Evolutionary conservation across 306 rosid genomes (phyloP).

Genomic region (Dryas alaskensis): DNA sequence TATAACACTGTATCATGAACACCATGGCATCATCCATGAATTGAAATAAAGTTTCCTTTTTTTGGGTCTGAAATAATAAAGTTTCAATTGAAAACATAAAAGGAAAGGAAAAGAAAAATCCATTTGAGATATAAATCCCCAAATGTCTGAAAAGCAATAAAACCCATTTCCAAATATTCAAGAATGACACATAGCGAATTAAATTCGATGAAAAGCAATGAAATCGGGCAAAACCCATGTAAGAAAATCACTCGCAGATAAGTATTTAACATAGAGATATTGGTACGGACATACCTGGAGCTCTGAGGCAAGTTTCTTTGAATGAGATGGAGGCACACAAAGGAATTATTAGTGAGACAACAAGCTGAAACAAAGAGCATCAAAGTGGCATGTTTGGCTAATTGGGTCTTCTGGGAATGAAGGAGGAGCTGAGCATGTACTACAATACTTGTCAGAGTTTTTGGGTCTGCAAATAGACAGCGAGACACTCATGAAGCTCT

Average conservation of each 20-base stretch:
- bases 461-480: constrained; percentile 2
- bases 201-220: constrained; percentile 9
- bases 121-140: constrained; percentile 3
- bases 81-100: not conserved
- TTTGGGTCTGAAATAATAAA: too few relatives aligned
- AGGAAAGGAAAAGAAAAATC: not conserved
- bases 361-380: constrained; percentile 3
- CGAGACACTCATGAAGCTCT: constrained; percentile 33
- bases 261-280: constrained; percentile 17
- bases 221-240: constrained; percentile 19
- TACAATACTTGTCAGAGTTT: constrained; percentile 6
- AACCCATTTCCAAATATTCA: constrained; percentile 6
- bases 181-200: not conserved
- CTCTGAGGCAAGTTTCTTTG: constrained; percentile 6
- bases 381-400: not conserved
- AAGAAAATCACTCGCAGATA: constrained; percentile 17
- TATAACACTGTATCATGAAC: not conserved
- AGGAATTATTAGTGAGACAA: not conserved
- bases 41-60: not conserved
- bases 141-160: not conserved
- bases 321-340: not conserved
- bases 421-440: constrained; percentile 3
- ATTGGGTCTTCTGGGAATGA: constrained; percentile 12
- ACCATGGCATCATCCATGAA: constrained; percentile 17
- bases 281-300: constrained; percentile 39